A percentile compares a stretch with the other conserved stretches of the same genome.
phyloP scores from a whole-genome alignment of 768 basidiomycete genomes.

The Mycena metata region DNA sequence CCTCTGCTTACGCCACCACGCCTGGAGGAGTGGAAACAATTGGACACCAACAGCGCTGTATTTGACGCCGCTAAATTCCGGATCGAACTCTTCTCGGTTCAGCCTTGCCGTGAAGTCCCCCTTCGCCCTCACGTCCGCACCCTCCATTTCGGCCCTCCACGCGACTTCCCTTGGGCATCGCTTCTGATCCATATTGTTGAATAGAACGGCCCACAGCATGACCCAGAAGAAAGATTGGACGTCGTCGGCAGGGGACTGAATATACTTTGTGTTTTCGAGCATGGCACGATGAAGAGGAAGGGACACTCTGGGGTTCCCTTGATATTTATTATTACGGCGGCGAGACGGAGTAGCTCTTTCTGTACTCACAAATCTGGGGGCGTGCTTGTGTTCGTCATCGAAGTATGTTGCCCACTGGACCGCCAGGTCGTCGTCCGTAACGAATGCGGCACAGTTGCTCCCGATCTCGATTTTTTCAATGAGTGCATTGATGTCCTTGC shows the following conservation, averaged over 20 bases:
- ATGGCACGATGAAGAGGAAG: constrained; percentile 4
- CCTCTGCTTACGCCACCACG: neutral
- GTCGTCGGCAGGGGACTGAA: constrained; percentile 37
- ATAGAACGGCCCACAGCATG: constrained; percentile 33
- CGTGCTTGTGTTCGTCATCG: too few relatives aligned
- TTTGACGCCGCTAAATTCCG: too few relatives aligned
- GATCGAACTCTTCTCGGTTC: too few relatives aligned
- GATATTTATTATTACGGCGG: too few relatives aligned
- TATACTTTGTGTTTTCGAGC: neutral
- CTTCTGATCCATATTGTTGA: constrained; percentile 21
- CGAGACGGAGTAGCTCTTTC: too few relatives aligned
- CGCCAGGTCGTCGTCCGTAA: too few relatives aligned
- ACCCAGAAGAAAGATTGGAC: constrained; percentile 33
- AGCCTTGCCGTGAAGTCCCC: neutral
- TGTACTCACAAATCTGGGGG: too few relatives aligned
- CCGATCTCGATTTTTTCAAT: too few relatives aligned
- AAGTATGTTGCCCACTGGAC: too few relatives aligned
- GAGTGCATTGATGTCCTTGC: too few relatives aligned
- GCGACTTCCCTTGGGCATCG: neutral
- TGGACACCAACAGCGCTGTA: neutral
- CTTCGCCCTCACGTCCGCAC: neutral
- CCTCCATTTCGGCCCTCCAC: neutral
- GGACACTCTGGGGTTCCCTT: constrained; percentile 38
- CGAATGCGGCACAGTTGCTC: too few relatives aligned
- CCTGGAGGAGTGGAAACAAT: constrained; percentile 1